A percentile compares a stretch with the other conserved stretches of the same genome.
These are phyloP conservation scores for Rossbeevera mucosa DNA, from an alignment of 768 basidiomycete species.

Conservation along the genomic window DNA sequence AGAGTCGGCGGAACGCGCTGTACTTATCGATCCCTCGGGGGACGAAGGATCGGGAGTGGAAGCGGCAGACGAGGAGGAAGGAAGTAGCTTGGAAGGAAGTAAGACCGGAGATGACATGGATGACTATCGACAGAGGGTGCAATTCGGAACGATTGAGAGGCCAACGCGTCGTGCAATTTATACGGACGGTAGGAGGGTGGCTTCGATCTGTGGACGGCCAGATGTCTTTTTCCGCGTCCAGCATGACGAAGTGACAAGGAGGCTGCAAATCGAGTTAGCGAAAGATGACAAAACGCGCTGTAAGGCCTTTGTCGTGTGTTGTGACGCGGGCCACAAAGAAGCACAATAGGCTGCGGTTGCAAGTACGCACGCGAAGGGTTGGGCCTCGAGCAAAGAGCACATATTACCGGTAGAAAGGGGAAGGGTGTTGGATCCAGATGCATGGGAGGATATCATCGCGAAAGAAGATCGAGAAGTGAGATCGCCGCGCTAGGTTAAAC, in stretches of 20 bases:
- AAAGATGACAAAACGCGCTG: conserved; percentile 24
- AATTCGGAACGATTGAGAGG: conserved; percentile 3
- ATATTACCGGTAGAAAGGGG: too few species aligned
- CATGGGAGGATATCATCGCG: conserved; percentile 12
- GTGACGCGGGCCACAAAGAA: conserved; percentile 26
- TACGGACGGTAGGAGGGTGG: conserved; percentile 19
- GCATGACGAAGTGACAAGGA: conserved; percentile 5
- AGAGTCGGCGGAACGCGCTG: conserved; percentile 20
- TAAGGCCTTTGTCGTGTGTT: conserved; percentile 26
- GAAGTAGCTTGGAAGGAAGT: conserved; percentile 6
- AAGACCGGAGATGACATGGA: conserved; percentile 17
- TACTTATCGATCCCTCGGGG: conserved; percentile 20
- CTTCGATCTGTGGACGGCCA: conserved; percentile 21
- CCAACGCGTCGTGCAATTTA: conserved; percentile 21
- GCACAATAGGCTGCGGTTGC: conserved; percentile 15
- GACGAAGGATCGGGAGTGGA: conserved; percentile 6
- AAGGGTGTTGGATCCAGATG: too few species aligned
- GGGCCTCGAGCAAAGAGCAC: conserved; percentile 6
- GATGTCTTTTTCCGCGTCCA: conserved; percentile 17
- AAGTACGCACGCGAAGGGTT: conserved; percentile 6
- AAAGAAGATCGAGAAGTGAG: conserved; percentile 26
- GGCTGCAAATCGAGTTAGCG: conserved; percentile 23
- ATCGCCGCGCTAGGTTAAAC: conserved; percentile 26
- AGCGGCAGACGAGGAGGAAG: conserved; percentile 1
- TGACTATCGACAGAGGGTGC: conserved; percentile 2